Conservation (phyloP, 2,329 filamentous ascomycete genomes). For the Pezicula radicicola region DNA sequence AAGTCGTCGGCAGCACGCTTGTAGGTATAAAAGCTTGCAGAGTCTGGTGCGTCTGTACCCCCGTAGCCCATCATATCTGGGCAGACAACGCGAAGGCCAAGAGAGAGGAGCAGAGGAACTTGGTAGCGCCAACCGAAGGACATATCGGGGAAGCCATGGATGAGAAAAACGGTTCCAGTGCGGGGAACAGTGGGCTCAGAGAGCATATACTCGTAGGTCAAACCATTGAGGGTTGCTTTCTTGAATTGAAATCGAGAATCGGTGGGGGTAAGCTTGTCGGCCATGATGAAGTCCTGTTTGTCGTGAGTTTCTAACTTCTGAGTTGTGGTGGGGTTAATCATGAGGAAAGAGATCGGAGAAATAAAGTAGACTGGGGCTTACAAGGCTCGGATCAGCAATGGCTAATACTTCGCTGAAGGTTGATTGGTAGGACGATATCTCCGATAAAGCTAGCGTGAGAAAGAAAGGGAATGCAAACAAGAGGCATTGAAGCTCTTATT, state of each 20-base stretch:
- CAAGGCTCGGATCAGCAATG: too few relatives aligned
- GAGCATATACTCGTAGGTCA: slow-evolving; percentile 66
- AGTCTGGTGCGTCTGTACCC: slow-evolving; percentile 65
- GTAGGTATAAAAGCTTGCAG: slow-evolving; percentile 61
- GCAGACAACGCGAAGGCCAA: slow-evolving; percentile 76
- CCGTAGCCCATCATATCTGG: slow-evolving; percentile 89
- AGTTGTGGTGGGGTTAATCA: not conserved
- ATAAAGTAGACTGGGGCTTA: too few relatives aligned
- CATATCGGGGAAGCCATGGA: slow-evolving; percentile 75
- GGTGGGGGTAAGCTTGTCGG: slow-evolving; percentile 61
- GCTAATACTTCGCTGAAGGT: too few relatives aligned
- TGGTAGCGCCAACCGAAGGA: slow-evolving; percentile 87
- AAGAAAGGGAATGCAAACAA: too few relatives aligned
- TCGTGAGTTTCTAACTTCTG: slow-evolving; percentile 1
- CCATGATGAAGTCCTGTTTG: slow-evolving; percentile 36
- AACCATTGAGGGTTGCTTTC: slow-evolving; percentile 61
- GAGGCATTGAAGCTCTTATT: too few relatives aligned
- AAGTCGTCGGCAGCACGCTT: slow-evolving; percentile 76
- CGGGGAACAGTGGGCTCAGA: slow-evolving; percentile 44
- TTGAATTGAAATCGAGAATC: slow-evolving; percentile 66
- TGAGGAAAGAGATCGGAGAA: too few relatives aligned
- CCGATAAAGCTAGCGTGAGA: slow-evolving; percentile 2
- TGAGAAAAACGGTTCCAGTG: slow-evolving; percentile 46
- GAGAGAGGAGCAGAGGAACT: slow-evolving; percentile 69
- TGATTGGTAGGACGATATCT: not conserved